These are phyloP conservation scores for Zygosaccharomyces pseudobailii DNA, from an alignment of 1,139 yeast genomes.

Conservation along the genomic window DNA sequence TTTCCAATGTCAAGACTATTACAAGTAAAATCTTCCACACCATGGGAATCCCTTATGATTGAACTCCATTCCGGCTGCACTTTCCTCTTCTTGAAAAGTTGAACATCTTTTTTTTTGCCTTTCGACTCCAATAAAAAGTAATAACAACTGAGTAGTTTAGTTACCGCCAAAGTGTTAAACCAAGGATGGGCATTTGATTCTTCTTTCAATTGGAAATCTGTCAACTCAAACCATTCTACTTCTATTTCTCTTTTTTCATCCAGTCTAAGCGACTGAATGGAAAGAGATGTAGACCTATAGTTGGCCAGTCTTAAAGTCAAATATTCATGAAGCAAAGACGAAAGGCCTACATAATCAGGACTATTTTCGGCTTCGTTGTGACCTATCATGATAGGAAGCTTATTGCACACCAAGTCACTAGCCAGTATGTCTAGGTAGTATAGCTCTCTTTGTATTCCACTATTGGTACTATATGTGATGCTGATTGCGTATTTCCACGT, in stretches of 20 bases:
- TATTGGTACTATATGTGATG: slow-evolving; percentile 18
- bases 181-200: slow-evolving; percentile 13
- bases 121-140: slow-evolving; percentile 8
- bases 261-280: slow-evolving; percentile 10
- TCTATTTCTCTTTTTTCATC: background rate
- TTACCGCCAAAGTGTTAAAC: slow-evolving; percentile 17
- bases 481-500: slow-evolving; percentile 18
- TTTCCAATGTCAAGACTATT: slow-evolving; percentile 13
- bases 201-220: slow-evolving; percentile 18
- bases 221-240: slow-evolving; percentile 16
- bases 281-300: slow-evolving; percentile 15
- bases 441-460: slow-evolving; percentile 19
- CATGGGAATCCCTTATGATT: slow-evolving; percentile 15
- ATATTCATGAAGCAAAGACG: slow-evolving; percentile 17
- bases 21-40: slow-evolving; percentile 18
- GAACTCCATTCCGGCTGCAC: slow-evolving; percentile 10
- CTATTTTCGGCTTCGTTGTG: slow-evolving; percentile 6
- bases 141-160: slow-evolving; percentile 18
- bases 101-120: background rate
- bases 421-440: slow-evolving; percentile 20
- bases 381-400: slow-evolving; percentile 20
- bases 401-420: slow-evolving; percentile 20
- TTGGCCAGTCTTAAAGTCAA: slow-evolving; percentile 12
- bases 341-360: background rate
- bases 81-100: slow-evolving; percentile 24